Evolutionary conservation across 169 alveolate genomes (phyloP).

Genomic region (Perkinsus chesapeaki): DNA sequence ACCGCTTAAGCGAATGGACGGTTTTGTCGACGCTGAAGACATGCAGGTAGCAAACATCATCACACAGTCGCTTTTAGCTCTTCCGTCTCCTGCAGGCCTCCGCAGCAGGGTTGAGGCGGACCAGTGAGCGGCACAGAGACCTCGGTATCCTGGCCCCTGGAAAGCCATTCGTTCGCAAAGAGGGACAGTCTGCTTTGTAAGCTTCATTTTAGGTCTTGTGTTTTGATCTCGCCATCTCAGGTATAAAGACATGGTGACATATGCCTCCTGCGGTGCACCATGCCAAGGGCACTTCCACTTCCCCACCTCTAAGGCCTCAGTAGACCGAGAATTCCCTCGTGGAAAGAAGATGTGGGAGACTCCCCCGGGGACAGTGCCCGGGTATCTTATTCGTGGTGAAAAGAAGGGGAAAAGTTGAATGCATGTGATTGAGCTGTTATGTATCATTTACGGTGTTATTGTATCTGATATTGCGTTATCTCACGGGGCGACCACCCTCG

Average conservation of each 20-base stretch:
- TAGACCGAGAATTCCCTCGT: background rate
- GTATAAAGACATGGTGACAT: background rate
- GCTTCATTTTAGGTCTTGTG: background rate
- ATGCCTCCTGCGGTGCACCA: background rate
- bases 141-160: background rate
- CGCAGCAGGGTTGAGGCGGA: background rate
- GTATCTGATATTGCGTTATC: background rate
- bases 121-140: background rate
- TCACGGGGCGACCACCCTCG: no score
- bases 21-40: background rate
- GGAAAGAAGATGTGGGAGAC: background rate
- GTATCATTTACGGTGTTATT: background rate
- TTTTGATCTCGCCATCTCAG: background rate
- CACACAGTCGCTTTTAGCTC: background rate
- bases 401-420: background rate
- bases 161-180: background rate
- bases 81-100: background rate
- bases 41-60: background rate
- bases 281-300: background rate
- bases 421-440: background rate
- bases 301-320: background rate
- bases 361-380: background rate
- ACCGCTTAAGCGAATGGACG: background rate
- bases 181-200: background rate
- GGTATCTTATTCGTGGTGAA: background rate